Conservation (phyloP, 2,329 filamentous ascomycete genomes). For the Macrophomina pseudophaseolina region DNA sequence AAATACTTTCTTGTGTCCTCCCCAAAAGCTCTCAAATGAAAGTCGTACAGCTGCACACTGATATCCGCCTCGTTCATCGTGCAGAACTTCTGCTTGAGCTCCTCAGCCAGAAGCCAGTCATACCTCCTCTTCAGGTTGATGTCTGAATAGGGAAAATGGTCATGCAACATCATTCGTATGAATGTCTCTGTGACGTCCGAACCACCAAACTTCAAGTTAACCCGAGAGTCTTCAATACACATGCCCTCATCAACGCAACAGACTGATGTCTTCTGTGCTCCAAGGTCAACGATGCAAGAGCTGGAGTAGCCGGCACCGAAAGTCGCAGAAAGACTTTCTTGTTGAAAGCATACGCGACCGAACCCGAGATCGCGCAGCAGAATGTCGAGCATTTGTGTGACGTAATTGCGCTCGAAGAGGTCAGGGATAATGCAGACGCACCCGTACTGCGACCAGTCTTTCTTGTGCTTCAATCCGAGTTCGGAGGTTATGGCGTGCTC, state of each 20-base stretch:
- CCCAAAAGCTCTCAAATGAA: constrained; percentile 85
- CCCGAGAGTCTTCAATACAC: constrained; percentile 88
- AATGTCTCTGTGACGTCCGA: constrained; percentile 93
- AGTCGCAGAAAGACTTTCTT: constrained; percentile 92
- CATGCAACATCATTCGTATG: constrained; percentile 96
- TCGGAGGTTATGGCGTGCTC: constrained; percentile 88
- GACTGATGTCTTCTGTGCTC: constrained; percentile 95
- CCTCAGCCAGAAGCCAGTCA: constrained; percentile 91
- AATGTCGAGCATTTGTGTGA: constrained; percentile 82
- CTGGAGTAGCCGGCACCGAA: constrained; percentile 95
- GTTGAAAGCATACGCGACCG: constrained; percentile 87
- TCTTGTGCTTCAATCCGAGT: constrained; percentile 75
- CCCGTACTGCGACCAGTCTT: constrained; percentile 87
- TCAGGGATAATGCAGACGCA: constrained; percentile 98
- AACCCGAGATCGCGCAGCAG: constrained; percentile 91
- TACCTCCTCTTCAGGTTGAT: constrained; percentile 91
- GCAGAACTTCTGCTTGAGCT: constrained; percentile 91
- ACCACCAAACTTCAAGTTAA: constrained; percentile 94
- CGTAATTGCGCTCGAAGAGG: constrained; percentile 92
- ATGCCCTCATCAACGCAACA: constrained; percentile 97
- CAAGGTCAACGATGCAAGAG: constrained; percentile 93
- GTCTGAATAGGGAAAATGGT: constrained; percentile 93
- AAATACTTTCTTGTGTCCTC: constrained; percentile 90
- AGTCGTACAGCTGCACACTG: constrained; percentile 84
- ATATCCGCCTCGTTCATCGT: constrained; percentile 91